Evolutionary conservation across 768 basidiomycete species (phyloP), one percentile per base, ranked within the genome.

Genomic region (Mycena vitilis): DNA sequence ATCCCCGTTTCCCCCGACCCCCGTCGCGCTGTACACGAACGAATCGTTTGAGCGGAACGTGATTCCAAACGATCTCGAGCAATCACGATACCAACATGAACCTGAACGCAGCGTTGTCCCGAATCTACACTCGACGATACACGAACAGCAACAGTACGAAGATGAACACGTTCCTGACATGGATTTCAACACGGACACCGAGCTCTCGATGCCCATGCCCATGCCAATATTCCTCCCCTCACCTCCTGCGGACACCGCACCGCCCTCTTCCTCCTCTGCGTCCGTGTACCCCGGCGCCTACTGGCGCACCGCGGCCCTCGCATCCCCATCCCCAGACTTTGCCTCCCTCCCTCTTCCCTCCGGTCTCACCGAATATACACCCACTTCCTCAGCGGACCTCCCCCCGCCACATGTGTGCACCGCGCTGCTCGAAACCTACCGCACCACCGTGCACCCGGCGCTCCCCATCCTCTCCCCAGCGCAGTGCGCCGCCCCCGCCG

Each of bases 341-440:
- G 40, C 49, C 20, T 49, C 53, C 23, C 51, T 51, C 20, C 15
- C 58, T 12, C 25, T 57, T 12, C 49, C 63, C 1, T 61, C 66
- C 69, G 22, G 71, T 57, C 23, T 72, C 63, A 42, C 71, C 62
- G 59, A 40, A 66, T 13, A 62, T 64, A 18, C 65, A 16, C 48
- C 53, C 1, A 8, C 30, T 47, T 34, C 66, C 56, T 63, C 63
- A 51, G 56, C 73, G 9, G 76, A 78, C 36, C 73, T 78, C 7
- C 77, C 77, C 34, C 77, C 77, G 13, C 62, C 71, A 8, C 73
- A 76, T 44, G 70, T 77, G 34, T 70, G 75, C 18, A 61, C 72
- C n/a, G 53, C 71, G 18, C 72, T 78, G 37, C 52, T 78, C 48
- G 75, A 74, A 22, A 71, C 74, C 5, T 77, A 77, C 62, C 77